Percentiles rank a stretch among this genome's conserved stretches.
Conservation (phyloP, 1,284 basidiomycete genomes). For the Boletus mariae region DNA sequence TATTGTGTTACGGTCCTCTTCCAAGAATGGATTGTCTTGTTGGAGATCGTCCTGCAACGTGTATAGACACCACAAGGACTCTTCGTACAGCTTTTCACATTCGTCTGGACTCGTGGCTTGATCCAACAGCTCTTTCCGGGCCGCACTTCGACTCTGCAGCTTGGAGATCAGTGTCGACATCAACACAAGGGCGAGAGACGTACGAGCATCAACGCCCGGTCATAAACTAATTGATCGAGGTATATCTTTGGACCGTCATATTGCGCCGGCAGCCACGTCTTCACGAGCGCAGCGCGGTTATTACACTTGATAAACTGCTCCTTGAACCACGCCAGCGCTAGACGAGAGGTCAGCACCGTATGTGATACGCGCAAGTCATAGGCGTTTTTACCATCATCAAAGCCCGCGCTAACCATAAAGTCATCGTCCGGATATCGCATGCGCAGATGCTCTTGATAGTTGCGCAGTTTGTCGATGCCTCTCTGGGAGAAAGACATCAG, state of each 20-base stretch:
- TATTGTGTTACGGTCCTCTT: conserved; percentile 80
- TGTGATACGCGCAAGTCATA: background rate
- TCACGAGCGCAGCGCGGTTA: conserved; percentile 69
- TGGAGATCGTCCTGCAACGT: conserved; percentile 91
- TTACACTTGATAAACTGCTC: conserved; percentile 76
- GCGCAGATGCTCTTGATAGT: conserved; percentile 70
- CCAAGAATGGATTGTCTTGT: conserved; percentile 76
- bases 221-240: conserved; percentile 80
- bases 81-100: conserved; percentile 93
- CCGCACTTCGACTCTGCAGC: conserved; percentile 85
- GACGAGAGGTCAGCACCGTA: conserved; percentile 1
- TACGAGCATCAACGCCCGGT: conserved; percentile 69
- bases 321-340: conserved; percentile 74
- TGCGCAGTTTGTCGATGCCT: conserved; percentile 75
- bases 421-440: conserved; percentile 74
- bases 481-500: conserved; percentile 90
- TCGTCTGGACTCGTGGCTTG: conserved; percentile 73
- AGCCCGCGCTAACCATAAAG: conserved; percentile 67
- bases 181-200: conserved; percentile 23
- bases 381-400: conserved; percentile 62
- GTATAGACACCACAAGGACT: conserved; percentile 89
- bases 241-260: conserved; percentile 71
- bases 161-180: background rate
- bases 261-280: conserved; percentile 76
- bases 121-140: conserved; percentile 85